A percentile compares a stretch with the other conserved stretches of the same genome.
Conservation (phyloP, 2,329 filamentous ascomycete genomes). For the Epicoccum nigrum region DNA sequence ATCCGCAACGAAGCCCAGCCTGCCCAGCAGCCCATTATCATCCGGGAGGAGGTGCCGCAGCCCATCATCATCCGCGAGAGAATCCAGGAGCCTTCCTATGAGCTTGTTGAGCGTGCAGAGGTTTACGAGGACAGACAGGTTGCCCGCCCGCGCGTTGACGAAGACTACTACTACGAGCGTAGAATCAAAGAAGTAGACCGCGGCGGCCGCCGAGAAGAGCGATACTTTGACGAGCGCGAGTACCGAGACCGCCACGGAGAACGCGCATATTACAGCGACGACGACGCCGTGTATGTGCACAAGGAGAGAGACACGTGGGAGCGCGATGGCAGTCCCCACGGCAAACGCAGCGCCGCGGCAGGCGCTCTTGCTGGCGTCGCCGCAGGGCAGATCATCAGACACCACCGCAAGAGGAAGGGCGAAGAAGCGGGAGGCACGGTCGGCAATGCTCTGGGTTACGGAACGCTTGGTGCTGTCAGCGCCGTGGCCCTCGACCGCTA, state of each 20-base stretch:
- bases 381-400: conserved; percentile 65
- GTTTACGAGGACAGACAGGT: conserved; percentile 56
- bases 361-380: conserved; percentile 66
- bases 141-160: conserved; percentile 56
- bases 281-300: conserved; percentile 66
- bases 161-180: conserved; percentile 68
- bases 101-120: conserved; percentile 65
- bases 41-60: conserved; percentile 58
- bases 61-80: conserved; percentile 57
- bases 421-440: conserved; percentile 59
- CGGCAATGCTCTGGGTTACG: conserved; percentile 63
- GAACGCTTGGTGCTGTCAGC: conserved; percentile 65
- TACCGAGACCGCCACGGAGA: conserved; percentile 50
- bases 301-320: conserved; percentile 57
- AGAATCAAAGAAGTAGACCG: conserved; percentile 61
- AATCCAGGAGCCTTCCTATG: conserved; percentile 60
- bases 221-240: conserved; percentile 46
- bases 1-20: conserved; percentile 57
- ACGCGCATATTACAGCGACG: conserved; percentile 62
- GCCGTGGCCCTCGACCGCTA: conserved; percentile 63
- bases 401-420: conserved; percentile 62
- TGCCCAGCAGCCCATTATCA: conserved; percentile 62
- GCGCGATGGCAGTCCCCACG: conserved; percentile 50
- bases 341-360: conserved; percentile 66
- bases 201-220: conserved; percentile 49